Conservation (phyloP, 305 asterid genomes). For the Fraxinus xanthoxyloides region DNA sequence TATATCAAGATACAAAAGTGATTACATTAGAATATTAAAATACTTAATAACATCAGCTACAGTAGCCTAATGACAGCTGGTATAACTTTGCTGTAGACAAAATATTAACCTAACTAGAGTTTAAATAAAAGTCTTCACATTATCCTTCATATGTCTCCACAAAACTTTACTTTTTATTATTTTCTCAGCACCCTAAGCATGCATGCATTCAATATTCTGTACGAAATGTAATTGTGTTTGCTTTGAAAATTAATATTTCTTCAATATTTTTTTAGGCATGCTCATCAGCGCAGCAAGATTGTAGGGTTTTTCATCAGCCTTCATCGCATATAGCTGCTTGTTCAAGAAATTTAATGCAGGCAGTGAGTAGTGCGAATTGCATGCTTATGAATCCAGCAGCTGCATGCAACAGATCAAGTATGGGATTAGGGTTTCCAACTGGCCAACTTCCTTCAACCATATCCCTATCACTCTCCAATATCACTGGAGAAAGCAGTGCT, state of each 20-base stretch:
- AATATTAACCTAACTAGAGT: no score
- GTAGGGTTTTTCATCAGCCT: constrained; percentile 32
- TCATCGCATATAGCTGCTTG: constrained; percentile 23
- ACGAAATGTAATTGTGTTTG: neutral
- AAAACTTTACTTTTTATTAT: neutral
- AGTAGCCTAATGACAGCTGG: no score
- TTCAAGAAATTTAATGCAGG: constrained; percentile 35
- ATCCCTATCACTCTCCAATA: constrained; percentile 27
- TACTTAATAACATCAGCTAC: no score
- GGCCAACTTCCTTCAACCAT: constrained; percentile 46
- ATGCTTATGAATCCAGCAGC: constrained; percentile 40
- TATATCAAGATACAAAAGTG: no score
- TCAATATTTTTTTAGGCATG: constrained; percentile 38
- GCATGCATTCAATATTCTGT: neutral
- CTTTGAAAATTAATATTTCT: neutral
- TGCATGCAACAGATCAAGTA: neutral
- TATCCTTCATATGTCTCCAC: neutral
- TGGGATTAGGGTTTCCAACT: constrained; percentile 36
- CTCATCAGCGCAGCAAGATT: constrained; percentile 48
- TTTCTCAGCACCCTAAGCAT: neutral
- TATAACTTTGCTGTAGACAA: no score
- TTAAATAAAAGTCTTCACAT: no score
- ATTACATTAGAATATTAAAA: no score
- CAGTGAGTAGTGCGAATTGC: constrained; percentile 18
- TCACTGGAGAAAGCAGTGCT: constrained; percentile 31